Evolutionary conservation across 1,284 basidiomycete genomes (phyloP), one percentile per base, ranked within the genome.

Genomic region (Sutorius eximius): DNA sequence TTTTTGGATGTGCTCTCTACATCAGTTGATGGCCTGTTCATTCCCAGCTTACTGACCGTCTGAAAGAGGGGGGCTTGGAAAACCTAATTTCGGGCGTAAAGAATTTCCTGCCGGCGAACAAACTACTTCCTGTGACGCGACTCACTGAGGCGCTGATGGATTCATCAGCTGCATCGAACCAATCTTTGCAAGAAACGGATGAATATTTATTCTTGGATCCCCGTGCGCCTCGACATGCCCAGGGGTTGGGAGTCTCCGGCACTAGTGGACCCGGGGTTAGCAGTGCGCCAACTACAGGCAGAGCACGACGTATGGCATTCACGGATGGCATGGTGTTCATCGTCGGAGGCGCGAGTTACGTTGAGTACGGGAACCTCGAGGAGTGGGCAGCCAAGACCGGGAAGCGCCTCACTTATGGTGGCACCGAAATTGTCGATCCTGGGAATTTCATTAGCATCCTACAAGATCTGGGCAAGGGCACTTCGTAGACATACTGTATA

Each of bases 131-230:
- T 9, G 86, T 98, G 45, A 98, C 97, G 0, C 86, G 96, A 8
- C 79, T 99, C 24, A 89, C 93, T 1, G 95, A 98, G 65, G 95
- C 96, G 5, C 78, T 99, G 22, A 98, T 99, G 94, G 97, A 99
- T 68, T 95, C 96, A 0, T 86, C 91, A 0, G 80, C 88, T 1
- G 96, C 93, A 2, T 92, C 93, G 13, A 92, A 93, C 49, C 92
- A 95, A 71, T 96, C 95, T 1, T 74, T 98, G 44, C 87, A 91
- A 68, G 96, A 98, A 73, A 98, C 96, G 4, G 97, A 99, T 70
- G 96, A 99, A 44, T 99, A 91, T 73, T 74, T 99, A 42, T 90
- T 91, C 75, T 86, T 99, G 46, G 97, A 99, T 71, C 96, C 97
- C 2, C 86, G 91, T 24, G 85, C 90, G 3, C 79, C 87, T 56